These are phyloP conservation scores for Tetracladium setigerum DNA, from an alignment of 495 filamentous ascomycete species.

Conservation along the genomic window DNA sequence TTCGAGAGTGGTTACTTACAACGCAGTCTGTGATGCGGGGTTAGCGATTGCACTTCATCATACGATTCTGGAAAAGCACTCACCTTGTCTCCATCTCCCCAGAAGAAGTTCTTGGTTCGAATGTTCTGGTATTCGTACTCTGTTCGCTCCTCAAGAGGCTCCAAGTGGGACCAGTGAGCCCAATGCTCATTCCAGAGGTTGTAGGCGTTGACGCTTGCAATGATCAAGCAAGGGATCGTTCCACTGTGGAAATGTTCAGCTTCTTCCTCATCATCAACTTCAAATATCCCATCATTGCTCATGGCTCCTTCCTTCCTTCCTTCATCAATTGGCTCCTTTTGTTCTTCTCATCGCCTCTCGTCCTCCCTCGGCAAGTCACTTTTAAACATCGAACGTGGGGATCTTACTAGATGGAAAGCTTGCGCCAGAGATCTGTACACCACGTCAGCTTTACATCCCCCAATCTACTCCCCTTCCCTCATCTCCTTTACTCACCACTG, in stretches of 20 bases:
- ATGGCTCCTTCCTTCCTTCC: too few species aligned
- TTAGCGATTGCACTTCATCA: slow-evolving; percentile 25
- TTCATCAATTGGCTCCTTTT: too few species aligned
- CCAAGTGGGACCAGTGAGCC: slow-evolving; percentile 85
- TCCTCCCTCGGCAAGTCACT: too few species aligned
- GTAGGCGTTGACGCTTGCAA: slow-evolving; percentile 72
- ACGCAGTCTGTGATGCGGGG: slow-evolving; percentile 40
- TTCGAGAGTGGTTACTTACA: slow-evolving; percentile 44
- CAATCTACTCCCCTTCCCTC: background rate
- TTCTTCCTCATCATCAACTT: background rate
- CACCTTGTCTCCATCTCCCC: slow-evolving; percentile 91
- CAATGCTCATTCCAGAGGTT: slow-evolving; percentile 90
- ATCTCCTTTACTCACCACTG: slow-evolving; percentile 49
- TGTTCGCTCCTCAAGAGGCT: slow-evolving; percentile 76
- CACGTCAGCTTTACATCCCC: slow-evolving; percentile 4
- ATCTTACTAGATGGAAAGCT: slow-evolving; percentile 83
- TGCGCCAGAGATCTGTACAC: slow-evolving; percentile 77
- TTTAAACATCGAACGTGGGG: background rate
- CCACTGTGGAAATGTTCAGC: slow-evolving; percentile 39
- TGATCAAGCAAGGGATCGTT: slow-evolving; percentile 59
- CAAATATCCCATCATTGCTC: background rate
- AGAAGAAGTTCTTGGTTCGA: slow-evolving; percentile 80
- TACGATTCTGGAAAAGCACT: slow-evolving; percentile 21
- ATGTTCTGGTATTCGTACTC: slow-evolving; percentile 96
- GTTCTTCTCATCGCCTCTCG: too few species aligned